Evolutionary conservation across 768 basidiomycete species (phyloP).

Genomic region (Cyathus striatus): DNA sequence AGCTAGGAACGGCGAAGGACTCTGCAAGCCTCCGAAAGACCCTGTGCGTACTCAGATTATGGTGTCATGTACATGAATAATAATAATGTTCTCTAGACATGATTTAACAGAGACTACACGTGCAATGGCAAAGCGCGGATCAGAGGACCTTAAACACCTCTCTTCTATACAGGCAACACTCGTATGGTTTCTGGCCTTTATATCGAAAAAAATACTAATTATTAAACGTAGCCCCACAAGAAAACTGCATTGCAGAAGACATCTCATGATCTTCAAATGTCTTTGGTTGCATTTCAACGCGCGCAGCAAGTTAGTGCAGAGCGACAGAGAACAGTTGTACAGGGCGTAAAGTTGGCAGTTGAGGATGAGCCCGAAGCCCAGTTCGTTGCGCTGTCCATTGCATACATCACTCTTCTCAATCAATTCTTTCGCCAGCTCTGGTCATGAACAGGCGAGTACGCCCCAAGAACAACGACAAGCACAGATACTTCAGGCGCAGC

Average conservation of each 20-base stretch:
- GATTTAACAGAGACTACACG: slow-evolving; percentile 93
- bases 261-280: slow-evolving; percentile 87
- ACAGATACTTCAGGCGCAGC: slow-evolving; percentile 61
- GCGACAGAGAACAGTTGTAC: slow-evolving; percentile 83
- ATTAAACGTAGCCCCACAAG: slow-evolving; percentile 57
- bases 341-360: slow-evolving; percentile 78
- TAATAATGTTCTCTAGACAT: slow-evolving; percentile 46
- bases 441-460: slow-evolving; percentile 31
- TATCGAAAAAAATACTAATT: not conserved
- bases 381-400: slow-evolving; percentile 11
- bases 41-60: slow-evolving; percentile 52
- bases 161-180: slow-evolving; percentile 59
- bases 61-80: slow-evolving; percentile 4
- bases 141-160: slow-evolving; percentile 89
- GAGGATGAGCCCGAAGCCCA: slow-evolving; percentile 56
- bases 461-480: slow-evolving; percentile 57
- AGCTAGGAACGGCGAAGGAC: slow-evolving; percentile 83
- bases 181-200: slow-evolving; percentile 31
- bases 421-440: slow-evolving; percentile 1
- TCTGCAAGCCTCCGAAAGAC: slow-evolving; percentile 75
- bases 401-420: not conserved
- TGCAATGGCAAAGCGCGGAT: slow-evolving; percentile 91
- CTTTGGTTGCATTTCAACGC: slow-evolving; percentile 86
- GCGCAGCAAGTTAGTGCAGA: slow-evolving; percentile 90
- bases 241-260: slow-evolving; percentile 89